Conservation (phyloP, 2,329 filamentous ascomycete species). For the Penicillium brasilianum region DNA sequence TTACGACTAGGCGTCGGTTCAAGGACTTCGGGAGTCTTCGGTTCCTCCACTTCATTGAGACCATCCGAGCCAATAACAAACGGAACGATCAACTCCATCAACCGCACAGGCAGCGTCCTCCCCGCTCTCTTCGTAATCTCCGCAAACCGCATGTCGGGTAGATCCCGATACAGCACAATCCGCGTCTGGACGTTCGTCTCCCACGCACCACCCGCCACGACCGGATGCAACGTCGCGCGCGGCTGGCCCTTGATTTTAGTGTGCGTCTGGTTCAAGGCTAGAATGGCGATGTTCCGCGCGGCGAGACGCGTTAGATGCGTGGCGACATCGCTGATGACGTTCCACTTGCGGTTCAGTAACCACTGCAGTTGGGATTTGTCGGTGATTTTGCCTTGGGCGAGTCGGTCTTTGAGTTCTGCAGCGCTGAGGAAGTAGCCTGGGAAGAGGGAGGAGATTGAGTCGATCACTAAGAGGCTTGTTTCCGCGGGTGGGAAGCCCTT, state of each 20-base stretch:
- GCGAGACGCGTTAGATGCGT: constrained; percentile 71
- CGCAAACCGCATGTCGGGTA: constrained; percentile 60
- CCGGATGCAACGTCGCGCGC: constrained; percentile 71
- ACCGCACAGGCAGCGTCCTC: constrained; percentile 42
- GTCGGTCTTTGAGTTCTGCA: constrained; percentile 40
- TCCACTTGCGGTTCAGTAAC: constrained; percentile 51
- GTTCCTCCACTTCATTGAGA: background rate
- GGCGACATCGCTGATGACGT: constrained; percentile 70
- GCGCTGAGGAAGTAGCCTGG: constrained; percentile 75
- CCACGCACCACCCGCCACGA: constrained; percentile 78
- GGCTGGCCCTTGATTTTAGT: constrained; percentile 75
- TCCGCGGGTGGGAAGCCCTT: constrained; percentile 64
- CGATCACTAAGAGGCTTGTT: constrained; percentile 74
- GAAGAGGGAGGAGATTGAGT: constrained; percentile 76
- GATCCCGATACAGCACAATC: constrained; percentile 80
- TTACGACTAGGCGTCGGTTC: constrained; percentile 37
- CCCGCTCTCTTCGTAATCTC: constrained; percentile 70
- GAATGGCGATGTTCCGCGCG: constrained; percentile 71
- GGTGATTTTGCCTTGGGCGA: constrained; percentile 37
- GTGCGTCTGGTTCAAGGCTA: constrained; percentile 78
- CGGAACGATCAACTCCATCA: constrained; percentile 41
- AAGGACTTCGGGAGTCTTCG: background rate
- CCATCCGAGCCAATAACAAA: constrained; percentile 45
- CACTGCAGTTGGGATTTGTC: constrained; percentile 49
- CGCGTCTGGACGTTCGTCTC: constrained; percentile 76